Conservation (phyloP, 805 yeast species). For the Jamesozyma rosinii region DNA sequence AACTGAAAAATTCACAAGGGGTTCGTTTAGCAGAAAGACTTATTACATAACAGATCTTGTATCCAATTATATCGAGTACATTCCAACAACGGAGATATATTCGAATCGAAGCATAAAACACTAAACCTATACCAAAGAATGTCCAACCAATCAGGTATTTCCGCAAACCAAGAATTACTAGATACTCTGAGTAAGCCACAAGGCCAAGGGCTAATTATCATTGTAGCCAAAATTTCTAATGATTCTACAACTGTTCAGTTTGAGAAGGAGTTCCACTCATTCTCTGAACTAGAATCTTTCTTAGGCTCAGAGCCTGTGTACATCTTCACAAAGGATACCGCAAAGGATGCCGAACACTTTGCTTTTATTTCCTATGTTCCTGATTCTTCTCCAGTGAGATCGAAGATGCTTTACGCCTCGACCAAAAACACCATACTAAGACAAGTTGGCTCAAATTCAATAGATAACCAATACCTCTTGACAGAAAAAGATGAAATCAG, state of each 20-base stretch:
- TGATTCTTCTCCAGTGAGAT: constrained; percentile 68
- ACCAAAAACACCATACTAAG: constrained; percentile 69
- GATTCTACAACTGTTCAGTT: constrained; percentile 19
- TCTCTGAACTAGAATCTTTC: constrained; percentile 35
- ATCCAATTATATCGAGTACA: too few species aligned
- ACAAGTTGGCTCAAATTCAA: constrained; percentile 52
- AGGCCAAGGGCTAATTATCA: constrained; percentile 6
- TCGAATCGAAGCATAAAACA: not conserved
- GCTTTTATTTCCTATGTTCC: constrained; percentile 80
- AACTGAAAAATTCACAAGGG: too few species aligned
- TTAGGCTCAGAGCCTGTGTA: constrained; percentile 39
- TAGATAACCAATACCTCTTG: constrained; percentile 28
- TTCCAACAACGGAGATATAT: not conserved
- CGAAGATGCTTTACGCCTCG: constrained; percentile 91
- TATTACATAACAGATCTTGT: too few species aligned
- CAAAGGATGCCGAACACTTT: constrained; percentile 15
- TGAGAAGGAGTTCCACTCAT: constrained; percentile 18
- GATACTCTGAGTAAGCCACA: constrained; percentile 10
- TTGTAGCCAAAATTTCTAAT: constrained; percentile 19
- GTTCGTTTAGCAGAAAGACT: too few species aligned
- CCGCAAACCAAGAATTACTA: constrained; percentile 23
- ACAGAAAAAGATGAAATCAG: constrained; percentile 30
- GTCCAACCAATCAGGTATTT: constrained; percentile 63
- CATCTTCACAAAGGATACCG: constrained; percentile 36
- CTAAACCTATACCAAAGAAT: too few species aligned